Evolutionary conservation across 1,284 basidiomycete genomes (phyloP), one percentile per base, ranked within the genome.

Genomic region (Apiotrichum domesticum): DNA sequence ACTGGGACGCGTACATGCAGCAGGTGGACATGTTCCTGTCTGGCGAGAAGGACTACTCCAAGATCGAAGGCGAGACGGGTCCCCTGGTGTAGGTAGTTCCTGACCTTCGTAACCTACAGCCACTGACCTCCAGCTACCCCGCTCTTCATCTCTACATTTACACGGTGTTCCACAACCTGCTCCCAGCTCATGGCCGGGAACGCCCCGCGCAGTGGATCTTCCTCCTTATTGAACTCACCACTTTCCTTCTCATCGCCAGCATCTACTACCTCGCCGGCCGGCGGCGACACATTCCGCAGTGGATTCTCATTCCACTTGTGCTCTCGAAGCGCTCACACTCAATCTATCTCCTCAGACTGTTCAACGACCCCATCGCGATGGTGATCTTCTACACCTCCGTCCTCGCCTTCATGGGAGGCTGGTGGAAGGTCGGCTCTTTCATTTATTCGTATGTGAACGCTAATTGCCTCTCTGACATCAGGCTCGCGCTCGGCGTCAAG

Each of bases 261-360:
- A 85, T 93, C 54, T 93, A 92, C 73, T 75, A 78, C 51, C 79
- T 81, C 59, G 83, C 86, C 3, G 68, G 67, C 1, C 51, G 65
- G 9, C 34, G 35, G 11, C 39, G 42, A 80, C 82, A 46, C 77
- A 52, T 56, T 21, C 88, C 93, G 1, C 94, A 93, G 71, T 90
- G 86, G 82, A 76, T 87, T 3, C 66, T 97, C 11, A 68, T 94
- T 9, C 76, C 90, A 4, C 78, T 98, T 10, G 84, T 87, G 0
- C 78, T 97, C 39, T 94, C 90, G 80, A 98, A 97, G 76, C 82
- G 96, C 50, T 80, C 96, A 13, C 93, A 97, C 71, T 98, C 95
- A 6, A 90, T 98, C 62, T 98, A 87, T 72, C 84, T 88, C 29
- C 79, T 99, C 47, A 83, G 96, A 7, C 79, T 98, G 35, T 99